Evolutionary conservation across 2,329 filamentous ascomycete genomes (phyloP).

Genomic region (Tolypocladium nubicola): DNA sequence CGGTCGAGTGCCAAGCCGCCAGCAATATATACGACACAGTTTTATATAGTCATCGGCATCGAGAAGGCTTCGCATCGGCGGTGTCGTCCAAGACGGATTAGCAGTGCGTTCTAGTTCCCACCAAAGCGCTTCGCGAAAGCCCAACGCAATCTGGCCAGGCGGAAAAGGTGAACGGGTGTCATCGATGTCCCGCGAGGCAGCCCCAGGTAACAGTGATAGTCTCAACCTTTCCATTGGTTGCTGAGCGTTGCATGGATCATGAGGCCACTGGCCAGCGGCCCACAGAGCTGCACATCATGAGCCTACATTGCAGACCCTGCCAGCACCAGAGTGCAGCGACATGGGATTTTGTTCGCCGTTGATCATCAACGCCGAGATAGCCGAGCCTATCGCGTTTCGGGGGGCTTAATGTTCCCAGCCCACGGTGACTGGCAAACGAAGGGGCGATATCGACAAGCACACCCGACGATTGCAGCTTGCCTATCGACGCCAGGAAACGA

Average conservation of each 20-base stretch:
- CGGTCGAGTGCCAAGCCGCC: not conserved
- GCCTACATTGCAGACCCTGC: constrained; percentile 1
- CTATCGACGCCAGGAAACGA: not conserved
- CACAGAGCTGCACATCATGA: constrained; percentile 4
- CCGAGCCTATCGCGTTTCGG: not conserved
- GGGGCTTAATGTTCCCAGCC: not conserved
- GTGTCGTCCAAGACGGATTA: too few species aligned
- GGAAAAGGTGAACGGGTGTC: not conserved
- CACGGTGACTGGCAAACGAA: not conserved
- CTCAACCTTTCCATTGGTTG: constrained; percentile 7
- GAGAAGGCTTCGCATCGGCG: not conserved
- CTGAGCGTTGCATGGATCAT: constrained; percentile 10
- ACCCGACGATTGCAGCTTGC: not conserved
- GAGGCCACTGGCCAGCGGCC: constrained; percentile 5
- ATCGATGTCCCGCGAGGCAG: not conserved
- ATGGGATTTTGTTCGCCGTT: constrained; percentile 2
- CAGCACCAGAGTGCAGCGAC: constrained; percentile 4
- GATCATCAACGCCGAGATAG: not conserved
- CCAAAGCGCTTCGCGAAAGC: not conserved
- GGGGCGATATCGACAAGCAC: not conserved
- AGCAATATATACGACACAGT: not conserved
- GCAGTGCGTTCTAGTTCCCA: too few species aligned
- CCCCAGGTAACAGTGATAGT: not conserved
- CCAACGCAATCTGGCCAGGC: not conserved
- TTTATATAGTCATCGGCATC: not conserved